Percentiles rank a stretch among this genome's conserved stretches.
Evolutionary conservation across 2,329 filamentous ascomycete genomes (phyloP).

Genomic region (Penicillium occitanis): DNA sequence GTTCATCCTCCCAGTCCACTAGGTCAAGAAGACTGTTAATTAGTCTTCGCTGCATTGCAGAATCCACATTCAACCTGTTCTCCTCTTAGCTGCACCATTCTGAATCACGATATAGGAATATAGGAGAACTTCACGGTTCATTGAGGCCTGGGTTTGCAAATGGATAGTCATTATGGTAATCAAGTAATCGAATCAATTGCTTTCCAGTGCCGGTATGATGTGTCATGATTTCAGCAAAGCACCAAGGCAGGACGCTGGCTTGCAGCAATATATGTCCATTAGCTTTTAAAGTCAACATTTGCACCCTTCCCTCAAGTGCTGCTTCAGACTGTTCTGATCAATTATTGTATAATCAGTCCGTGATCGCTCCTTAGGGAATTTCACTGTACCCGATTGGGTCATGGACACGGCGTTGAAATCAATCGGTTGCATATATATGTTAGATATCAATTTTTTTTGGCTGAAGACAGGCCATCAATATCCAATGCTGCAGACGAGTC

Average conservation of each 20-base stretch:
- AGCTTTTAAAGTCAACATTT: neutral
- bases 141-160: neutral
- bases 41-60: neutral
- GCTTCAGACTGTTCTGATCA: neutral
- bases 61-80: slow-evolving; percentile 1
- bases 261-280: neutral
- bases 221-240: neutral
- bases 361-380: neutral
- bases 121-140: neutral
- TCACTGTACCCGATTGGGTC: neutral
- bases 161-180: neutral
- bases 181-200: neutral
- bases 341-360: neutral
- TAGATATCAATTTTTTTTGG: neutral
- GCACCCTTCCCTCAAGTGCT: neutral
- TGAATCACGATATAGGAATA: neutral
- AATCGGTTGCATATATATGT: neutral
- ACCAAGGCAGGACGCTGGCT: neutral
- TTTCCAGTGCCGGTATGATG: neutral
- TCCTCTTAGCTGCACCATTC: neutral
- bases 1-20: neutral
- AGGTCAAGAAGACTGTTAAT: neutral
- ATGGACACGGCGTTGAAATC: slow-evolving; percentile 6
- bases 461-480: too few species aligned
- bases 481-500: too few species aligned